These are phyloP conservation scores for Pyrenochaeta sp. DNA, from an alignment of 2,329 filamentous ascomycete genomes.

Conservation along the genomic window DNA sequence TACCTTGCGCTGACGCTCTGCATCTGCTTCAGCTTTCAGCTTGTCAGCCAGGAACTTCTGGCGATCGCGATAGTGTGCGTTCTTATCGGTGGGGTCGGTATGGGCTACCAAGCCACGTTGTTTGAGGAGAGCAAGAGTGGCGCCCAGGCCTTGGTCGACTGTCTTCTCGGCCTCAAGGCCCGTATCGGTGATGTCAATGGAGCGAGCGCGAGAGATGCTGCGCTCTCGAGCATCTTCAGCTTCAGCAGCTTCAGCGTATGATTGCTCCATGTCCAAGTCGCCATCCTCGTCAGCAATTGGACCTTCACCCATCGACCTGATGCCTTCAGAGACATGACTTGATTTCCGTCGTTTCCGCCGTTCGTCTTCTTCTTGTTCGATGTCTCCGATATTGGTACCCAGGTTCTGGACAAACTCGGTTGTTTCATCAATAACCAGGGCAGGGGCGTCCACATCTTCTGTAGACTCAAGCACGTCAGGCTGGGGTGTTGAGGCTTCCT, in stretches of 20 bases:
- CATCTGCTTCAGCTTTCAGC: constrained; percentile 76
- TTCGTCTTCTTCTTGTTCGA: constrained; percentile 38
- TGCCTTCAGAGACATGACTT: constrained; percentile 35
- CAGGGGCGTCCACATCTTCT: constrained; percentile 65
- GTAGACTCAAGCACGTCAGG: constrained; percentile 66
- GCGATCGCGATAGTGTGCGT: constrained; percentile 73
- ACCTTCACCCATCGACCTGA: constrained; percentile 32
- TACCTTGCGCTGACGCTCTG: constrained; percentile 78
- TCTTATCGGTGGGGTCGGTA: constrained; percentile 68
- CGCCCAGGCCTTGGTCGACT: constrained; percentile 79
- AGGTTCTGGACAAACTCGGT: constrained; percentile 92
- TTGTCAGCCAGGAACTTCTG: constrained; percentile 83
- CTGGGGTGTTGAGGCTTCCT: constrained; percentile 63
- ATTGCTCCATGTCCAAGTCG: constrained; percentile 63
- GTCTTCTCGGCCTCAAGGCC: constrained; percentile 88
- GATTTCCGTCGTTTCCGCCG: constrained; percentile 60
- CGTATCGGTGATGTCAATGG: constrained; percentile 66
- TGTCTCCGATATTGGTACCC: constrained; percentile 55
- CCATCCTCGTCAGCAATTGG: constrained; percentile 58
- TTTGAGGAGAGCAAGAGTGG: constrained; percentile 81
- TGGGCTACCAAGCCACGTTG: constrained; percentile 83
- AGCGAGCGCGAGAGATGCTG: constrained; percentile 47
- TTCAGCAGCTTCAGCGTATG: constrained; percentile 62
- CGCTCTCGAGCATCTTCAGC: constrained; percentile 54
- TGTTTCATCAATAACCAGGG: constrained; percentile 93